Evolutionary conservation across 208 protist species (phyloP).

Genomic region (Herpetomonas samuelpessoai): DNA sequence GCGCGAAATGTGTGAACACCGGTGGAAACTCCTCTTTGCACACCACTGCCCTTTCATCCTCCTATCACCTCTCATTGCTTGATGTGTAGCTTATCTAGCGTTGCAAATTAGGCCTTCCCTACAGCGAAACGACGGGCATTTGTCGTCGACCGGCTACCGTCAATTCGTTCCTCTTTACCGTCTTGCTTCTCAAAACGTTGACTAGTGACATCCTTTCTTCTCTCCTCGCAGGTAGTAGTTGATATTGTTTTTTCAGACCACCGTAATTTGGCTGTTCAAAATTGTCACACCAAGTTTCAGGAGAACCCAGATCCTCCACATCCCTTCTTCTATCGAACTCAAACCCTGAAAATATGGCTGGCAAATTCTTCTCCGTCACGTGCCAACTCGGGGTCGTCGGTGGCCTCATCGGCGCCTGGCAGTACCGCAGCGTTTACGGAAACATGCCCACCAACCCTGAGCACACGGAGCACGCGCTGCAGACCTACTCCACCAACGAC

Average conservation of each 20-base stretch:
- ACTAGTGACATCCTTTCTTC: not conserved
- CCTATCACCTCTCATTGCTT: no score
- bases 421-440: constrained; percentile 55
- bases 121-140: no score
- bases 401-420: constrained; percentile 23
- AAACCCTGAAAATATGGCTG: constrained; percentile 1
- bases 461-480: constrained; percentile 29
- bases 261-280: no score
- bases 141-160: no score
- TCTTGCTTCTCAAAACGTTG: not conserved
- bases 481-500: constrained; percentile 39
- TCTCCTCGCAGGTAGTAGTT: constrained; percentile 3
- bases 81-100: no score
- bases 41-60: no score
- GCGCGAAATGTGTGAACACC: no score
- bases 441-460: constrained; percentile 23
- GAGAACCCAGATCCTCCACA: not conserved
- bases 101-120: no score
- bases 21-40: no score
- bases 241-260: not conserved
- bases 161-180: not conserved
- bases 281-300: no score
- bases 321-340: not conserved
- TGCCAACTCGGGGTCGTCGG: constrained; percentile 43
- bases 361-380: constrained; percentile 6